These are phyloP conservation scores for Barnettozyma hawaiiensis DNA, from an alignment of 1,139 yeast species.

Conservation along the genomic window DNA sequence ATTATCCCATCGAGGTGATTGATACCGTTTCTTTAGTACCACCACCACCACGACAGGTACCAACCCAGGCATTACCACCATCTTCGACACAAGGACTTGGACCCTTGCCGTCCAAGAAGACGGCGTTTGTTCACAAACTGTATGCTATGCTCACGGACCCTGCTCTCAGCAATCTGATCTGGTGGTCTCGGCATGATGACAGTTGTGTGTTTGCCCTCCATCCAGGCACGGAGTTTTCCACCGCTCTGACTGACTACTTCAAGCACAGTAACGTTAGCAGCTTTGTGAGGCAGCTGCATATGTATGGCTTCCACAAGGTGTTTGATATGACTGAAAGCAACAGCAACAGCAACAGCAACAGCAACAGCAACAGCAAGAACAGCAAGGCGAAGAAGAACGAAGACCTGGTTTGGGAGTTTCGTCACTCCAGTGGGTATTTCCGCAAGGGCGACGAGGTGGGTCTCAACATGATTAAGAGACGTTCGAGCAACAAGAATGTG, in stretches of 20 bases:
- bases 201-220: conserved; percentile 54
- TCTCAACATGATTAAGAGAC: conserved; percentile 60
- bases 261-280: conserved; percentile 75
- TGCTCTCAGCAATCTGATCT: conserved; percentile 48
- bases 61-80: neutral
- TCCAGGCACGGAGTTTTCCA: conserved; percentile 63
- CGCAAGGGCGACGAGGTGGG: conserved; percentile 68
- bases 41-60: neutral
- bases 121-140: conserved; percentile 60
- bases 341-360: neutral
- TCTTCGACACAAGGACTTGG: neutral
- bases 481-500: conserved; percentile 31
- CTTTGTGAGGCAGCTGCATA: conserved; percentile 65
- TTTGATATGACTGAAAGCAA: conserved; percentile 27
- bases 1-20: neutral
- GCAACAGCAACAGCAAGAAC: neutral
- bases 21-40: neutral
- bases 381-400: conserved; percentile 17
- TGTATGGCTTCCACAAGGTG: conserved; percentile 77
- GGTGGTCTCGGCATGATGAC: conserved; percentile 71
- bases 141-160: conserved; percentile 55
- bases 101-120: conserved; percentile 35
- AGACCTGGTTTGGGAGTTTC: conserved; percentile 70
- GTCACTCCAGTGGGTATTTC: conserved; percentile 75
- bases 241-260: conserved; percentile 61